Conservation (phyloP, 2,329 filamentous ascomycete genomes). For the Epichloe sp. region DNA sequence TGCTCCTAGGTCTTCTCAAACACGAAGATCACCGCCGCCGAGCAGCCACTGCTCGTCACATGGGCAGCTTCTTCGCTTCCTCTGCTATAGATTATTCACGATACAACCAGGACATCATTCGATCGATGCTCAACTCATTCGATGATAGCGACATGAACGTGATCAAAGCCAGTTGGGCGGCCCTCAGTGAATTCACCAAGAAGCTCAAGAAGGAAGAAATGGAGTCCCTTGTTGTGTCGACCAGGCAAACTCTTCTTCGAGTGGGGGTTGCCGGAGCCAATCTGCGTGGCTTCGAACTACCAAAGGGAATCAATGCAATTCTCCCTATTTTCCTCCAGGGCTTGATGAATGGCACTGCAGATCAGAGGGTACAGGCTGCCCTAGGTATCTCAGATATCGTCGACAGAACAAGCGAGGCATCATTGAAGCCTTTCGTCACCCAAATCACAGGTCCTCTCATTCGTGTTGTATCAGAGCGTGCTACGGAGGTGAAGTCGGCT, state of each 20-base stretch:
- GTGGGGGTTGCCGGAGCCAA: slow-evolving; percentile 78
- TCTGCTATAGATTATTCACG: slow-evolving; percentile 81
- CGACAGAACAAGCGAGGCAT: slow-evolving; percentile 76
- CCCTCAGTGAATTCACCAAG: slow-evolving; percentile 77
- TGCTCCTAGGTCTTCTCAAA: slow-evolving; percentile 76
- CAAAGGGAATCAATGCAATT: slow-evolving; percentile 94
- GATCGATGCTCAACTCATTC: slow-evolving; percentile 80
- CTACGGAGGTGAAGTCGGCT: slow-evolving; percentile 89
- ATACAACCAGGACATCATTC: slow-evolving; percentile 92
- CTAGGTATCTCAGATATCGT: slow-evolving; percentile 92
- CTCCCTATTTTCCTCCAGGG: slow-evolving; percentile 95
- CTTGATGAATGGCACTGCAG: slow-evolving; percentile 87
- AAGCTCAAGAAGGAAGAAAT: slow-evolving; percentile 93
- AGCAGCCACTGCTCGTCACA: slow-evolving; percentile 61
- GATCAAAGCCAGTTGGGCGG: slow-evolving; percentile 80
- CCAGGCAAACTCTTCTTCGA: slow-evolving; percentile 71
- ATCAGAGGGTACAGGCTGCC: slow-evolving; percentile 84
- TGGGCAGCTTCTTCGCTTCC: slow-evolving; percentile 74
- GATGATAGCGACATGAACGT: slow-evolving; percentile 74
- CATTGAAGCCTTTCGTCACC: slow-evolving; percentile 88
- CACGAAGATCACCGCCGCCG: slow-evolving; percentile 84
- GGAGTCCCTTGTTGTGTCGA: slow-evolving; percentile 81
- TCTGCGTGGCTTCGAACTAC: slow-evolving; percentile 77
- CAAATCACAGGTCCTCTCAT: slow-evolving; percentile 97
- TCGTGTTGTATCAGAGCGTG: slow-evolving; percentile 91